These are phyloP conservation scores for Fusarium acutatum DNA, from an alignment of 2,329 filamentous ascomycete species.

Conservation along the genomic window DNA sequence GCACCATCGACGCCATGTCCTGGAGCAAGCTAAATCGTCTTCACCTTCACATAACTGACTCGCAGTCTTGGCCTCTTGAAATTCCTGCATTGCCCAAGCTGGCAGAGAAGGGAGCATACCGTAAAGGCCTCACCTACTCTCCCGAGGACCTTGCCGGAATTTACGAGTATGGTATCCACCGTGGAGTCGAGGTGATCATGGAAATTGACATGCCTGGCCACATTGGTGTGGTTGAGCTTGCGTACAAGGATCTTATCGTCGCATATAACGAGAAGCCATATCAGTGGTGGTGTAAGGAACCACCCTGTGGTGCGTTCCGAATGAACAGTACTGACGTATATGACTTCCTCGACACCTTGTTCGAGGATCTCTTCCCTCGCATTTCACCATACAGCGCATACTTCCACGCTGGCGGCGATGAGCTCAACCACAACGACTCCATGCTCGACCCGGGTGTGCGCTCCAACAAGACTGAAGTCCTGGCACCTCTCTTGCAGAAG, in stretches of 20 bases:
- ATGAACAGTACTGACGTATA: slow-evolving; percentile 77
- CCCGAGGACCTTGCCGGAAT: slow-evolving; percentile 70
- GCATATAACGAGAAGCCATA: slow-evolving; percentile 65
- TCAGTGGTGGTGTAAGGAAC: slow-evolving; percentile 67
- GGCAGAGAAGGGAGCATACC: slow-evolving; percentile 77
- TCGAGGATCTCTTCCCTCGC: slow-evolving; percentile 79
- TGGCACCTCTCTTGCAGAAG: slow-evolving; percentile 79
- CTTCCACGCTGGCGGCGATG: slow-evolving; percentile 90
- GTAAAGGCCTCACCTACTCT: slow-evolving; percentile 71
- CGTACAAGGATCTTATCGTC: slow-evolving; percentile 64
- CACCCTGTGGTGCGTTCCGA: slow-evolving; percentile 75
- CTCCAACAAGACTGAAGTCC: slow-evolving; percentile 69
- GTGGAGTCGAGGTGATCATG: slow-evolving; percentile 67
- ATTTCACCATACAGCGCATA: slow-evolving; percentile 73
- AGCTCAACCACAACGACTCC: slow-evolving; percentile 76
- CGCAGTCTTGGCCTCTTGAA: slow-evolving; percentile 86
- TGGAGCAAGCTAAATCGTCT: slow-evolving; percentile 87
- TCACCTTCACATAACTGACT: slow-evolving; percentile 83
- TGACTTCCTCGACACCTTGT: slow-evolving; percentile 75
- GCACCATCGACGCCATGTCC: slow-evolving; percentile 78
- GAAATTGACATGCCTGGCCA: slow-evolving; percentile 71
- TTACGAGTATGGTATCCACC: slow-evolving; percentile 74
- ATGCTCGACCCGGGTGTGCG: slow-evolving; percentile 75
- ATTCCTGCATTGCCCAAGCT: slow-evolving; percentile 77
- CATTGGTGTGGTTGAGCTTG: slow-evolving; percentile 60